phyloP scores from a whole-genome alignment of 345 rosid genomes.

The Theobroma cacao region DNA sequence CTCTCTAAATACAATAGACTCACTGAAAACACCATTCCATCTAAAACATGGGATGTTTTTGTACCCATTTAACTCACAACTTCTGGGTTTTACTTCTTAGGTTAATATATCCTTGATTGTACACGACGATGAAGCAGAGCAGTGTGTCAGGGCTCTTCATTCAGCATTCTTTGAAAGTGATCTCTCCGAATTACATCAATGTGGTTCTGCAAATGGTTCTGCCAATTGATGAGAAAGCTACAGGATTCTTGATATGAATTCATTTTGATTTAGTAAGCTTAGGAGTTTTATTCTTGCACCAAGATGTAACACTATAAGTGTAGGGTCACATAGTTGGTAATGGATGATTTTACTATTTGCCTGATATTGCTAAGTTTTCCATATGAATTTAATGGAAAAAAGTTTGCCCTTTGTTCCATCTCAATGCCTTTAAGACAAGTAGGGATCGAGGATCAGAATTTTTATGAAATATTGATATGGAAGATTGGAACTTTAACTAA shows the following conservation, averaged over 20 bases:
- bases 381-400: background rate
- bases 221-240: background rate
- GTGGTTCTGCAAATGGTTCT: constrained; percentile 21
- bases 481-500: too few species aligned
- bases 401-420: background rate
- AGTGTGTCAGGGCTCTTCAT: constrained; percentile 83
- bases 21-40: background rate
- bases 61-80: background rate
- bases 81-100: constrained; percentile 29
- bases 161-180: constrained; percentile 59
- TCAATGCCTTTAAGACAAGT: background rate
- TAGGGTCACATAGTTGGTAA: background rate
- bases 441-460: too few species aligned
- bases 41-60: background rate
- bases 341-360: background rate
- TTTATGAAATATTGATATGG: too few species aligned
- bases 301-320: background rate
- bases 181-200: constrained; percentile 26
- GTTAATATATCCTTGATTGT: constrained; percentile 92
- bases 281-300: background rate
- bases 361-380: background rate
- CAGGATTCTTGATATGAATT: background rate
- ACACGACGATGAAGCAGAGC: constrained; percentile 77
- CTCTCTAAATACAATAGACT: background rate
- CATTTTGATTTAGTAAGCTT: background rate